Evolutionary conservation across 768 basidiomycete species (phyloP).

Genomic region (Boletus vinaceobasis): DNA sequence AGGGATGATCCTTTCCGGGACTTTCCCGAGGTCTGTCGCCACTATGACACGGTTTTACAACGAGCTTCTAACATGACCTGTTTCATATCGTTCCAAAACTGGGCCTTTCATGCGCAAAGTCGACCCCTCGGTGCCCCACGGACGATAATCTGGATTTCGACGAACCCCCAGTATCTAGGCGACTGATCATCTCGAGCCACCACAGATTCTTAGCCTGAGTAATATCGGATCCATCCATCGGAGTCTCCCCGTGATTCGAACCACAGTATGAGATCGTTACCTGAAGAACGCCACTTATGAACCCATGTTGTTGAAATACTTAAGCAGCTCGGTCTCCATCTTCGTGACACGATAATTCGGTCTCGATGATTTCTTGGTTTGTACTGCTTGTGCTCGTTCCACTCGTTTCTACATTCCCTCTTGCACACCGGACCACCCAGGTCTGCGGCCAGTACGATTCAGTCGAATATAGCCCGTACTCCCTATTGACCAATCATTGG

Average conservation of each 20-base stretch:
- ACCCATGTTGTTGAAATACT: constrained; percentile 2
- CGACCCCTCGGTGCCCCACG: no score
- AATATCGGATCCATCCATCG: not conserved
- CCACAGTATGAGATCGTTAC: not conserved
- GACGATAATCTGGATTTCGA: no score
- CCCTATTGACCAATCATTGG: constrained; percentile 50
- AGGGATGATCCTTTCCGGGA: not conserved
- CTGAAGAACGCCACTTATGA: not conserved
- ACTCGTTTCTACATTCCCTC: constrained; percentile 15
- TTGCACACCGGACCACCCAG: not conserved
- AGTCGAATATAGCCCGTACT: constrained; percentile 44
- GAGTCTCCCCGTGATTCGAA: not conserved
- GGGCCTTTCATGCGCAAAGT: not conserved
- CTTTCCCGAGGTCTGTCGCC: not conserved
- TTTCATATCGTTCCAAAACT: constrained; percentile 1
- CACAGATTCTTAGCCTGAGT: not conserved
- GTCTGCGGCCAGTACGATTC: constrained; percentile 52
- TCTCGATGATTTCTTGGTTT: constrained; percentile 11
- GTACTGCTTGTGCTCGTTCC: constrained; percentile 19
- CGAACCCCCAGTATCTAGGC: no score
- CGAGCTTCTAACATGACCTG: not conserved
- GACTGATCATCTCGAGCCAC: not conserved
- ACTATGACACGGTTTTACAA: not conserved
- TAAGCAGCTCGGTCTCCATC: constrained; percentile 2
- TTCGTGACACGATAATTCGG: not conserved